Percentiles rank a stretch among this genome's conserved stretches.
Conservation (phyloP, 768 basidiomycete genomes). For the Termitomyces sp. region DNA sequence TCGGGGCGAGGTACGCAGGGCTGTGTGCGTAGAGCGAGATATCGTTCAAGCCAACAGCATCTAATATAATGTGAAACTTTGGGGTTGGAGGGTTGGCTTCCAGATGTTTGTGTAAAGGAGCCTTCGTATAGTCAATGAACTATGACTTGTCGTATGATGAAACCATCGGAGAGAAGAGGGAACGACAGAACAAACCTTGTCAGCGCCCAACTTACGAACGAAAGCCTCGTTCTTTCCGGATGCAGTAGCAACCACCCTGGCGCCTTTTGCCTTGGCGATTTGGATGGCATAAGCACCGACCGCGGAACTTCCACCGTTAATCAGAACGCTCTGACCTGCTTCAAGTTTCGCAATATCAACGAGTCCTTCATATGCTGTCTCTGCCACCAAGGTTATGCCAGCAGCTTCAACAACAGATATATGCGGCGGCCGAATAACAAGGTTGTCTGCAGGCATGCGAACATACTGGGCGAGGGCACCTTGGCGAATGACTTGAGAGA, state of each 20-base stretch:
- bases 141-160: constrained; percentile 11
- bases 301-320: constrained; percentile 69
- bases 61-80: constrained; percentile 57
- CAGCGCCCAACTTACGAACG: constrained; percentile 59
- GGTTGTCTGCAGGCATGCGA: constrained; percentile 35
- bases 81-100: constrained; percentile 39
- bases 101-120: constrained; percentile 46
- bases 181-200: constrained; percentile 40
- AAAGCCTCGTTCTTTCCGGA: constrained; percentile 58
- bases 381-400: constrained; percentile 52
- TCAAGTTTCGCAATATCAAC: constrained; percentile 47
- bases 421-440: constrained; percentile 44
- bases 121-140: constrained; percentile 63
- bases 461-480: constrained; percentile 62
- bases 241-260: constrained; percentile 55
- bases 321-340: constrained; percentile 54
- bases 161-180: background rate
- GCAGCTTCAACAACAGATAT: constrained; percentile 57
- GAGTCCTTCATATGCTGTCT: constrained; percentile 59
- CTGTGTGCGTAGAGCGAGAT: constrained; percentile 47
- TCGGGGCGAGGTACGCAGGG: constrained; percentile 49
- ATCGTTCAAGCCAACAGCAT: constrained; percentile 51
- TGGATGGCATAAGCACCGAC: constrained; percentile 74
- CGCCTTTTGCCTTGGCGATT: constrained; percentile 63
- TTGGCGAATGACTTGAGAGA: constrained; percentile 34